phyloP scores from a whole-genome alignment of 1,284 basidiomycete species.

The Ganoderma meredithae region DNA sequence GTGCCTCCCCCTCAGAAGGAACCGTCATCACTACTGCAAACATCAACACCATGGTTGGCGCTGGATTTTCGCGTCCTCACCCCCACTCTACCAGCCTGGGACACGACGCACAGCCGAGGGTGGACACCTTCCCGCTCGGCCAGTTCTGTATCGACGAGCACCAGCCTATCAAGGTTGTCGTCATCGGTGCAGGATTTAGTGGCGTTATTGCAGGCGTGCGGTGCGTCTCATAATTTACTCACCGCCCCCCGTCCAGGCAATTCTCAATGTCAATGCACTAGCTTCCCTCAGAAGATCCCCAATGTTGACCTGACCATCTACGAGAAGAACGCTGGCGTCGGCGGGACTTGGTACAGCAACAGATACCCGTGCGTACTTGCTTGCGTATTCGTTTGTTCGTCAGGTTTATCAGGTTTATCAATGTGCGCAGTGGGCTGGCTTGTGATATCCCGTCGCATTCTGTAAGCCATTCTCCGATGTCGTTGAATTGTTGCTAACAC shows the following conservation, averaged over 20 bases:
- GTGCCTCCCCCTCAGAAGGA: neutral
- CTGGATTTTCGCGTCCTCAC: constrained; percentile 27
- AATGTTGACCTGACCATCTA: constrained; percentile 67
- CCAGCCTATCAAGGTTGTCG: constrained; percentile 56
- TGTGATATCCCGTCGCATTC: constrained; percentile 66
- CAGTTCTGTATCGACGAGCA: constrained; percentile 54
- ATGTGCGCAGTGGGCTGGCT: constrained; percentile 48
- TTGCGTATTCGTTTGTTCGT: neutral
- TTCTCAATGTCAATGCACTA: constrained; percentile 27
- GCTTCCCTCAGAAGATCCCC: constrained; percentile 60
- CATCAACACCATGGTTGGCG: neutral
- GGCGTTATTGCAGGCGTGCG: constrained; percentile 65
- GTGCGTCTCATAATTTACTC: constrained; percentile 19
- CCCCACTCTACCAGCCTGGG: neutral
- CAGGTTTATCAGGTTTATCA: neutral
- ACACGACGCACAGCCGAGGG: neutral
- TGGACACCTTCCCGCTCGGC: constrained; percentile 19
- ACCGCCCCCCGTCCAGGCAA: too few species aligned
- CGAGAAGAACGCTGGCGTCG: constrained; percentile 63
- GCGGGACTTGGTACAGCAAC: constrained; percentile 63
- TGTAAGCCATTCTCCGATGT: constrained; percentile 42
- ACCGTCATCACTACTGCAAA: neutral
- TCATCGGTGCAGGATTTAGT: constrained; percentile 61
- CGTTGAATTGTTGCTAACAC: too few species aligned
- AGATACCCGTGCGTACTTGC: constrained; percentile 44